Evolutionary conservation across 108 stramenopile species (phyloP), one percentile per base, ranked within the genome.

Genomic region (Nannochloropsis gaditana): DNA sequence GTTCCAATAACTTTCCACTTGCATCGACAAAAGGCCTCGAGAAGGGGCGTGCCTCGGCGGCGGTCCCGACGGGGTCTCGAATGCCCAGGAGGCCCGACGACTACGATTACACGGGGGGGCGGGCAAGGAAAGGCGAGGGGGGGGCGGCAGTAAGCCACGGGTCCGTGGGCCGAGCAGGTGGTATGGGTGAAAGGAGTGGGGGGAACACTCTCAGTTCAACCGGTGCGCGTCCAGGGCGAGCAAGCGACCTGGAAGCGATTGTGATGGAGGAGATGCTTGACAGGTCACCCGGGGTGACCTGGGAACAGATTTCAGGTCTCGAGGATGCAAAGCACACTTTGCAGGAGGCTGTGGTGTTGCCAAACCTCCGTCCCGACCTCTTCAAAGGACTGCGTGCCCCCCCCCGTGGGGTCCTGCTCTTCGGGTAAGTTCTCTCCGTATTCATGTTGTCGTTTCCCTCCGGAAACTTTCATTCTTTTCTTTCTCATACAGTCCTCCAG

Each of bases 301-400:
- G 88, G 88, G 88, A 89, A 21, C 43, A 82, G 0, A 89, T 89
- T 86, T 85, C 88, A 44, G 89, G 89, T 15, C 80, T 89, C 21
- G 89, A 85, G 80, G 82, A 89, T 42, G 89, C 89, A 9, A 89
- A 89, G 85, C 89, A 86, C 79, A 86, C 85, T 21, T 79, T 89
- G 83, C 89, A 89, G 42, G 89, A 89, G 84, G 86, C 89, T 21
- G 89, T 89, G 8, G 85, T 89, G 43, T 83, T 89, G 42, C 89
- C 89, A 4, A 86, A 83, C 43, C 83, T 89, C 11, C 43, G 92
- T 80, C 99, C 95, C 17, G 89, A 93, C 17, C 84, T 95, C 2
- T 95, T 94, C 84, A 93, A 89, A 41, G 94, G 93, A 44, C 89
- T 95, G 80, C 87, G 93, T 11, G 89, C 92, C 10, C 94, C 94